Evolutionary conservation across 2,329 filamentous ascomycete genomes (phyloP).

Genomic region (Tolypocladium guangdongense): DNA sequence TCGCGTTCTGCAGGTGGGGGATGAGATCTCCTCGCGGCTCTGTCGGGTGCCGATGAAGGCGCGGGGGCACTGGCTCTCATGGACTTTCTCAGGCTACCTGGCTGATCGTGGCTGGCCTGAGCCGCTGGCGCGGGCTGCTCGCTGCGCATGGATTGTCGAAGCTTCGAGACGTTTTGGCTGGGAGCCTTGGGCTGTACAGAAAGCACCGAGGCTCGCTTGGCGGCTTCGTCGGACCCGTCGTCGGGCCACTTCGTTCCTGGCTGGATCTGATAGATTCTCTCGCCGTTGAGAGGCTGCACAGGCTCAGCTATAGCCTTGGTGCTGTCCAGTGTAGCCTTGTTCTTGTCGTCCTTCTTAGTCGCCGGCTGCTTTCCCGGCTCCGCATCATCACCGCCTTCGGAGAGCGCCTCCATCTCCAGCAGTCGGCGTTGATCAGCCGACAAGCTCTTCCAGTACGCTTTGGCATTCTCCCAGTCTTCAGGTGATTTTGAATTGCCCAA

Average conservation of each 20-base stretch:
- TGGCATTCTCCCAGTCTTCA: constrained; percentile 56
- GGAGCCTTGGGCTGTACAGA: background rate
- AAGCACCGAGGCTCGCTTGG: constrained; percentile 2
- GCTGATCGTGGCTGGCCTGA: constrained; percentile 5
- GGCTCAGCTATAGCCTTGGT: constrained; percentile 2
- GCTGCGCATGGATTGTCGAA: constrained; percentile 38
- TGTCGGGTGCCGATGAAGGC: constrained; percentile 3
- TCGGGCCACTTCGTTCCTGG: constrained; percentile 18
- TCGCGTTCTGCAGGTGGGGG: background rate
- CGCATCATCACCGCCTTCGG: constrained; percentile 38
- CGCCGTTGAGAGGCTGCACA: constrained; percentile 6
- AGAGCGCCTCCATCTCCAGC: constrained; percentile 45
- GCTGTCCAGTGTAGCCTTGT: constrained; percentile 18
- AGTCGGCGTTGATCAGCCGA: constrained; percentile 51
- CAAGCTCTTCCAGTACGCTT: constrained; percentile 59
- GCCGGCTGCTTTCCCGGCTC: constrained; percentile 15
- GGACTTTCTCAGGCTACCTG: constrained; percentile 21
- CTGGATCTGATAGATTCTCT: constrained; percentile 29
- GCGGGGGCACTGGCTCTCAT: constrained; percentile 14
- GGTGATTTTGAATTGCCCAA: constrained; percentile 4
- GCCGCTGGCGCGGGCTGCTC: constrained; percentile 11
- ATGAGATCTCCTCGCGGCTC: background rate
- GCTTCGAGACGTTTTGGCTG: constrained; percentile 10
- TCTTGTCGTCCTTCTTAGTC: constrained; percentile 20
- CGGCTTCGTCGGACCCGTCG: constrained; percentile 5